These are phyloP conservation scores for Syncephalastrum monosporum DNA, from an alignment of 371 early-diverging fungal species.

Conservation along the genomic window DNA sequence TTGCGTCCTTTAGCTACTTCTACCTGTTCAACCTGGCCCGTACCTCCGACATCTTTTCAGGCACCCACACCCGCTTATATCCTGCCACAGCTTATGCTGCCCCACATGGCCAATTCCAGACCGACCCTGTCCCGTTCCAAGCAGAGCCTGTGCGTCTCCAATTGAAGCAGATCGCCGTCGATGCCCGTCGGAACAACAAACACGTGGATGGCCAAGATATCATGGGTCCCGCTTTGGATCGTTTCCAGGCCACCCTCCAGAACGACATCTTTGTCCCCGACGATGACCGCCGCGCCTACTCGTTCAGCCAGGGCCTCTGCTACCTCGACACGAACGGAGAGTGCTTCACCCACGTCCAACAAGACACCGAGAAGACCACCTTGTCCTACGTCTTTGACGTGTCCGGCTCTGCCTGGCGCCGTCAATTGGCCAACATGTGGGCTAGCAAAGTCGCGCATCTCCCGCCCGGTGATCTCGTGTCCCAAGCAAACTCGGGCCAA, in stretches of 20 bases:
- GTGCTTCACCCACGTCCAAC: slow-evolving; percentile 29
- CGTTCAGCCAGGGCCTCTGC: slow-evolving; percentile 37
- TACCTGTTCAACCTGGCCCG: slow-evolving; percentile 74
- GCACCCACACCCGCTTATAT: slow-evolving; percentile 50
- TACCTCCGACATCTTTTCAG: slow-evolving; percentile 67
- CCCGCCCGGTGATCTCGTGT: slow-evolving; percentile 29
- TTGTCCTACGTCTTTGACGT: slow-evolving; percentile 60
- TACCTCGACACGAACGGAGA: slow-evolving; percentile 26
- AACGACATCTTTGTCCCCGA: slow-evolving; percentile 48
- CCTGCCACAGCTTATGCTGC: slow-evolving; percentile 53
- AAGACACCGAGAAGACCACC: slow-evolving; percentile 12
- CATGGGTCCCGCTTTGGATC: slow-evolving; percentile 11
- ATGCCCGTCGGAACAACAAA: slow-evolving; percentile 24
- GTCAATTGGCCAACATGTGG: slow-evolving; percentile 49
- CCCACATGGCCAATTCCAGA: too few species aligned
- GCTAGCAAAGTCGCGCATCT: slow-evolving; percentile 50
- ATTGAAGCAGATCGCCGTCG: slow-evolving; percentile 53
- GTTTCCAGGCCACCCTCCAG: slow-evolving; percentile 54
- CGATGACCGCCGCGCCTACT: slow-evolving; percentile 24
- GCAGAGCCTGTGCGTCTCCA: slow-evolving; percentile 11
- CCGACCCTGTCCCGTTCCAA: too few species aligned
- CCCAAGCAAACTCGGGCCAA: slow-evolving; percentile 15
- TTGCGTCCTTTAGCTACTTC: slow-evolving; percentile 76
- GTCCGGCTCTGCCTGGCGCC: slow-evolving; percentile 27
- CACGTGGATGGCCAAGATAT: slow-evolving; percentile 41